Conservation (phyloP, 257 asterid species). For the Capsicum baccatum region DNA sequence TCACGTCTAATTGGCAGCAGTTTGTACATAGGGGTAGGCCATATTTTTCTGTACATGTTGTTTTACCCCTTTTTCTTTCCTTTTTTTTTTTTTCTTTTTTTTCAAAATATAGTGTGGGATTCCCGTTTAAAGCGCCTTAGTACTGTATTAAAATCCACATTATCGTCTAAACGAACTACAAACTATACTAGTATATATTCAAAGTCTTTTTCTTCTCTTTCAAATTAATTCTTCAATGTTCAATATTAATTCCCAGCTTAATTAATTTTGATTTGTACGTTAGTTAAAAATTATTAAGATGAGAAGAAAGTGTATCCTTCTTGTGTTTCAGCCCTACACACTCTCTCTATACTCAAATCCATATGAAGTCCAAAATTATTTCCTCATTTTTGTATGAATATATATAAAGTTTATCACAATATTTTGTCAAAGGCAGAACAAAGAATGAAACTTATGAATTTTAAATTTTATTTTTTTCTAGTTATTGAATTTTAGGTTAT, state of each 20-base stretch:
- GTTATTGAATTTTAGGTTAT: too few relatives aligned
- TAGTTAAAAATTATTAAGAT: neutral
- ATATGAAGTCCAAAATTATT: too few relatives aligned
- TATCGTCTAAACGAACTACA: neutral
- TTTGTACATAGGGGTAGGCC: neutral
- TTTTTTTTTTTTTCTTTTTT: neutral
- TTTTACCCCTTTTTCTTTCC: neutral
- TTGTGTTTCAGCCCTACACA: neutral
- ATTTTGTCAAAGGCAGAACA: too few relatives aligned
- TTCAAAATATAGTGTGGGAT: neutral
- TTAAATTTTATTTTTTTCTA: too few relatives aligned
- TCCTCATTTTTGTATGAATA: too few relatives aligned
- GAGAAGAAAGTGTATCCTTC: slow-evolving; percentile 21
- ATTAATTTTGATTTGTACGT: neutral
- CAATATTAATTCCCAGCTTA: neutral
- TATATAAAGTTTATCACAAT: too few relatives aligned
- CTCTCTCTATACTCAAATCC: too few relatives aligned
- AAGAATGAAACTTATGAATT: too few relatives aligned
- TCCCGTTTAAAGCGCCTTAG: neutral
- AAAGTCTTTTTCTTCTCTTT: neutral
- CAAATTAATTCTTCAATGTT: neutral
- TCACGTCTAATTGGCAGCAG: neutral
- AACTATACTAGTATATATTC: neutral
- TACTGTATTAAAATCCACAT: neutral
- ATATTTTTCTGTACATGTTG: neutral